A percentile compares a stretch with the other conserved stretches of the same genome.
Conservation (phyloP, 2,329 filamentous ascomycete genomes). For the Fusarium tanahbumbuense region DNA sequence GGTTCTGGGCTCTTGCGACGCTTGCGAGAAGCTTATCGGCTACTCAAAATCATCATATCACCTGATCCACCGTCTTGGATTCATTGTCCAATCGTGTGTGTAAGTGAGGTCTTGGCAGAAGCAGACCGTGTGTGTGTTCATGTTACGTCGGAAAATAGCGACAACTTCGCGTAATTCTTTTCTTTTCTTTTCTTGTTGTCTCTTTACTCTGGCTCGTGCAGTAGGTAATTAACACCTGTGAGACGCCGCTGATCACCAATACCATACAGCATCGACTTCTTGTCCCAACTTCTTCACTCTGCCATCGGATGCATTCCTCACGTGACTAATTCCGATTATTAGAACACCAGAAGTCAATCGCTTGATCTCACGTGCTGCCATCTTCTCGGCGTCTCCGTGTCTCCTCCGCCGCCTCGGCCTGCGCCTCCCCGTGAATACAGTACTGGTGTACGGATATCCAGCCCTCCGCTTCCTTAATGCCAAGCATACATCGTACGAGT, state of each 20-base stretch:
- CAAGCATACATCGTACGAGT: slow-evolving; percentile 34
- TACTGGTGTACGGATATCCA: background rate
- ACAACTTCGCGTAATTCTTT: slow-evolving; percentile 3
- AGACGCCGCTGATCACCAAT: background rate
- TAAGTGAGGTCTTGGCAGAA: slow-evolving; percentile 13
- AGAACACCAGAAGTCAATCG: background rate
- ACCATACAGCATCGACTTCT: background rate
- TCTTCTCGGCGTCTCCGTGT: background rate
- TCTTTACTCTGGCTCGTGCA: background rate
- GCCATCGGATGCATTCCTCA: background rate
- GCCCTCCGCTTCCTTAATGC: slow-evolving; percentile 15
- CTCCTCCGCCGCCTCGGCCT: slow-evolving; percentile 8
- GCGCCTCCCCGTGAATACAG: background rate
- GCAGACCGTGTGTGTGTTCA: slow-evolving; percentile 6
- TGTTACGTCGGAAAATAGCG: slow-evolving; percentile 14
- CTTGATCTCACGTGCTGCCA: background rate
- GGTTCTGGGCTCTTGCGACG: slow-evolving; percentile 36
- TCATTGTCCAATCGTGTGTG: slow-evolving; percentile 28
- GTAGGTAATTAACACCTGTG: background rate
- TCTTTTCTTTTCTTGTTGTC: background rate
- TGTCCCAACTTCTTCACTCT: background rate
- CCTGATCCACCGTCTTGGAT: slow-evolving; percentile 6
- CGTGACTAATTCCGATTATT: background rate
- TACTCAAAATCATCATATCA: slow-evolving; percentile 17
- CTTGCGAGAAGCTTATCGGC: slow-evolving; percentile 43